Evolutionary conservation across 2,329 filamentous ascomycete genomes (phyloP).

Genomic region (Endocalyx cinctus): DNA sequence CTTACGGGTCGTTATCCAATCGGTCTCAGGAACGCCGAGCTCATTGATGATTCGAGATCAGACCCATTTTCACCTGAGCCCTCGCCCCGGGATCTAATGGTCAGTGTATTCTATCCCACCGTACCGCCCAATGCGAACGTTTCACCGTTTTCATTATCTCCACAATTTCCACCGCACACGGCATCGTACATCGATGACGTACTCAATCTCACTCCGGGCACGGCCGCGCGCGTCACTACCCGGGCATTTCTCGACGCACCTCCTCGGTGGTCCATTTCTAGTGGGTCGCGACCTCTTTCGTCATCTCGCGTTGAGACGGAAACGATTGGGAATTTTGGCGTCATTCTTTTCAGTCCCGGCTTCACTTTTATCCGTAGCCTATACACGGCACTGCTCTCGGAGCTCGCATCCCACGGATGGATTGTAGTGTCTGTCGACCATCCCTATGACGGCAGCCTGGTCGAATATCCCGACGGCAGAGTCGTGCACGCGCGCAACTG

Average conservation of each 20-base stretch:
- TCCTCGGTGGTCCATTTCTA: neutral
- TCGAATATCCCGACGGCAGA: conserved; percentile 28
- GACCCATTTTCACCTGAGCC: conserved; percentile 7
- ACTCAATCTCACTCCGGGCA: conserved; percentile 7
- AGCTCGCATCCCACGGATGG: conserved; percentile 31
- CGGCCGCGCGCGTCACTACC: conserved; percentile 7
- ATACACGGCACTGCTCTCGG: conserved; percentile 30
- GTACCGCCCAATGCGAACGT: neutral
- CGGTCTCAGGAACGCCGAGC: conserved; percentile 10
- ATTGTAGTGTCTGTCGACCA: conserved; percentile 33
- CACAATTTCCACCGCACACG: conserved; percentile 8
- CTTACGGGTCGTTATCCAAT: conserved; percentile 11
- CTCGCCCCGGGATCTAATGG: conserved; percentile 10
- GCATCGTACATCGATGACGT: conserved; percentile 3
- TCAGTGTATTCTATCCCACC: conserved; percentile 16
- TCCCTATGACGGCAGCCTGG: conserved; percentile 28
- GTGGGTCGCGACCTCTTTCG: neutral
- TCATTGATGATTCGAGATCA: conserved; percentile 10
- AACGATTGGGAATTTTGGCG: too few relatives aligned
- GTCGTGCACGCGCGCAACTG: conserved; percentile 16
- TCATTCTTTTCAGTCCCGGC: conserved; percentile 33
- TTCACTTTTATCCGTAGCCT: conserved; percentile 26
- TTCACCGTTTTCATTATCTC: conserved; percentile 1
- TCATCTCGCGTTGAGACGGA: too few relatives aligned
- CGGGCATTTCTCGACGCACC: conserved; percentile 10